Conservation (phyloP, 2,329 filamentous ascomycete species). For the Ascochyta koolunga region DNA sequence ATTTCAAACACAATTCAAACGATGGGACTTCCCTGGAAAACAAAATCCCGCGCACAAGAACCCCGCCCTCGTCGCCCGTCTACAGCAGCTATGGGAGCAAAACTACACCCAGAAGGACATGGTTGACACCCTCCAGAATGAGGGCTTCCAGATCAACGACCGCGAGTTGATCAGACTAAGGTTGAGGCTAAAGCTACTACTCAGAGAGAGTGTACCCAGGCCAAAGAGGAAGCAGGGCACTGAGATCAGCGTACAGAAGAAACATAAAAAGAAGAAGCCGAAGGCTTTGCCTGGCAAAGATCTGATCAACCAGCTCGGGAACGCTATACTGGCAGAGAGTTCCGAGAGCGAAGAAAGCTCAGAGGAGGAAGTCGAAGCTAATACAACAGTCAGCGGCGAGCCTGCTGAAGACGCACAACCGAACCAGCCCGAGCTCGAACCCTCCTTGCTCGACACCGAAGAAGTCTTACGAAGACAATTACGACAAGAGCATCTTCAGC, state of each 20-base stretch:
- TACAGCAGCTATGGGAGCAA: constrained; percentile 78
- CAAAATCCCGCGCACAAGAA: constrained; percentile 76
- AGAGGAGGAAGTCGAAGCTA: constrained; percentile 14
- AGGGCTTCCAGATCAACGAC: constrained; percentile 75
- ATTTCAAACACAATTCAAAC: constrained; percentile 76
- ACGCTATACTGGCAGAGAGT: constrained; percentile 35
- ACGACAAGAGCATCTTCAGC: constrained; percentile 53
- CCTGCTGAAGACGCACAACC: constrained; percentile 11
- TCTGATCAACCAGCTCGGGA: constrained; percentile 35
- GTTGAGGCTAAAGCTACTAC: constrained; percentile 69
- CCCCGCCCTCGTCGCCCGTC: constrained; percentile 67
- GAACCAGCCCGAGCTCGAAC: constrained; percentile 10
- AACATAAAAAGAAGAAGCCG: constrained; percentile 19
- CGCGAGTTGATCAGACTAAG: constrained; percentile 74
- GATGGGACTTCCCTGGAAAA: constrained; percentile 80
- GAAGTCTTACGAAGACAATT: constrained; percentile 36
- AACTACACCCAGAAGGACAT: constrained; percentile 77
- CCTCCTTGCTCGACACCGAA: constrained; percentile 26
- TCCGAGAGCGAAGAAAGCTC: constrained; percentile 24
- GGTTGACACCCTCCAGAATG: constrained; percentile 70
- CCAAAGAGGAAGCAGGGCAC: constrained; percentile 56
- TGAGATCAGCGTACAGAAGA: constrained; percentile 17
- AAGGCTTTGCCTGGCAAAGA: constrained; percentile 23
- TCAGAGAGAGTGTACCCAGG: constrained; percentile 60
- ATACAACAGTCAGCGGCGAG: not conserved